Percentiles rank a stretch among this genome's conserved stretches.
These are phyloP conservation scores for Piloderma croceum DNA, from an alignment of 768 basidiomycete species.

Conservation along the genomic window DNA sequence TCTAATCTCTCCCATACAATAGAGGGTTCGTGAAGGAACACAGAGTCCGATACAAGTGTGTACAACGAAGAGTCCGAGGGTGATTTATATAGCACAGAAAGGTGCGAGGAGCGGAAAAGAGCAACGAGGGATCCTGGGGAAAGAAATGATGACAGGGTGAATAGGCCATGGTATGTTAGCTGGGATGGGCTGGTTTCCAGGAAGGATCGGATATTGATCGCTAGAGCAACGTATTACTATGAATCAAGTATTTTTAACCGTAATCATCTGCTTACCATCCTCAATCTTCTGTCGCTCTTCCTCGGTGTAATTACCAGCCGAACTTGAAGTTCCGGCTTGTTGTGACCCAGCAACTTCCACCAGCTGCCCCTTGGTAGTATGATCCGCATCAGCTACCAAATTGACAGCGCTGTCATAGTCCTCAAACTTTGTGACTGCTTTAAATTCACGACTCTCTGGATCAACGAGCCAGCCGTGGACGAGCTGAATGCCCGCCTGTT, in stretches of 20 bases:
- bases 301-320: slow-evolving; percentile 35
- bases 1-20: slow-evolving; percentile 90
- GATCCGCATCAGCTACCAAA: slow-evolving; percentile 75
- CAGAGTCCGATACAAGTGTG: slow-evolving; percentile 80
- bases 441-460: slow-evolving; percentile 54
- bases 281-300: slow-evolving; percentile 60
- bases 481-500: slow-evolving; percentile 73
- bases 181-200: slow-evolving; percentile 73
- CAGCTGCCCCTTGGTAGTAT: slow-evolving; percentile 58
- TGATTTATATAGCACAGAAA: slow-evolving; percentile 78
- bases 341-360: slow-evolving; percentile 28
- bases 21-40: slow-evolving; percentile 68
- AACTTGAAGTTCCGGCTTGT: slow-evolving; percentile 18
- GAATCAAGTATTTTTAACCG: no score
- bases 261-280: slow-evolving; percentile 67
- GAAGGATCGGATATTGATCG: slow-evolving; percentile 65
- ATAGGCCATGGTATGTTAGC: slow-evolving; percentile 83
- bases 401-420: slow-evolving; percentile 75
- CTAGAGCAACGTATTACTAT: no score
- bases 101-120: slow-evolving; percentile 85
- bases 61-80: slow-evolving; percentile 51
- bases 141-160: slow-evolving; percentile 56
- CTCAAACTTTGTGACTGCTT: slow-evolving; percentile 42
- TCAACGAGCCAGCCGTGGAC: slow-evolving; percentile 91
- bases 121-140: slow-evolving; percentile 63